Evolutionary conservation across 495 filamentous ascomycete species (phyloP), one percentile per base, ranked within the genome.

Genomic region (Friedmanniomyces endolithicus): DNA sequence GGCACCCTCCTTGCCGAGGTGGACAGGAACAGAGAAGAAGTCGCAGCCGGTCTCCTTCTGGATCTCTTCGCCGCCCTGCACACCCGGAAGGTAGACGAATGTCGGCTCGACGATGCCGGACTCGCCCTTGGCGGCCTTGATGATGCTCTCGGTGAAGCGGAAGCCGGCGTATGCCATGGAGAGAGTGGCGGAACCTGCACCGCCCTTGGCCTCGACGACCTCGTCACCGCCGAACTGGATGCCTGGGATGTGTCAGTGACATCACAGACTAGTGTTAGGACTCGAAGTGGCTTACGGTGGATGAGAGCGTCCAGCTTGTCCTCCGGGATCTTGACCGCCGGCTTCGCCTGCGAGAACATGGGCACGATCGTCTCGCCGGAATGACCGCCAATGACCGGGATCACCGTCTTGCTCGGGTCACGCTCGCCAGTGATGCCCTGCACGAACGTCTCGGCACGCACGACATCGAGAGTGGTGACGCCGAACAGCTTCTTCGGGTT

Each of bases 191-290:
- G 90, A 95, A 58, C 92, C 92, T 66, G 83, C 79, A 63, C 92
- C 92, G 55, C 90, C 87, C 84, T 98, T 98, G 67, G 92, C 92
- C 76, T 92, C 82, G 67, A 97, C 92, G 63, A 98, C 92, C 76
- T 98, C 92, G 65, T 98, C 92, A 71, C 92, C 92, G 66, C 94
- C 94, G 63, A 95, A 97, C 71, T 98, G 92, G 37, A 97, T 89
- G 64, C 83, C 83, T 86, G 57, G 2, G 34, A 19, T 3, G 8
- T 49, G 47, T 49, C 29, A 49, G 47, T 14, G n/a, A 14, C 33
- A 9, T n/a, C 8, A 22, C 23, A 27, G 8, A 11, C 17, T 47
- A 16, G 27, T 25, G 44, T 9, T 7, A 19, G 4, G 14, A 34
- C 1, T 14, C 2, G 2, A 11, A 11, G 6, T 17, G 20, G 73